phyloP scores from a whole-genome alignment of 495 filamentous ascomycete species.

The Niebla homalea region DNA sequence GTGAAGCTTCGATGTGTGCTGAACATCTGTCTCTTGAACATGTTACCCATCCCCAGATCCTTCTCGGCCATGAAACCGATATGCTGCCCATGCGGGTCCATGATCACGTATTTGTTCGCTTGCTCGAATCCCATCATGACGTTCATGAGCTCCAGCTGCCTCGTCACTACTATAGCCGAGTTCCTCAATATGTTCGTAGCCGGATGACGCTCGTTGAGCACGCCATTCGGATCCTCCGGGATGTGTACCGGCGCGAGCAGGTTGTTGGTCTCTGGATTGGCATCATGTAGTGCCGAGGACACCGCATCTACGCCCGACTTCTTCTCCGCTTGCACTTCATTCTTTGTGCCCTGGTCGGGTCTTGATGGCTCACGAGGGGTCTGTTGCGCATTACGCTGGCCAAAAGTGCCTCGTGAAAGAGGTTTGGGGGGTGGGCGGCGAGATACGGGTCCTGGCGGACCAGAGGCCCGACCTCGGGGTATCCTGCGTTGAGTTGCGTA shows the following conservation, averaged over 20 bases:
- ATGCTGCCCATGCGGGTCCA: constrained; percentile 55
- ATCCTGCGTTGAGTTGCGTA: constrained; percentile 3
- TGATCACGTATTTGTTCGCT: constrained; percentile 58
- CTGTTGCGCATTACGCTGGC: neutral
- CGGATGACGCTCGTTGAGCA: constrained; percentile 49
- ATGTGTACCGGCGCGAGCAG: constrained; percentile 42
- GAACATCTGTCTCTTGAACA: constrained; percentile 50
- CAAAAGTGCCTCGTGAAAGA: neutral
- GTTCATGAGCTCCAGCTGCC: constrained; percentile 59
- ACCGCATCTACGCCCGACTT: constrained; percentile 9
- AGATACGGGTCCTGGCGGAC: neutral
- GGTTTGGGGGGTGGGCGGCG: constrained; percentile 1
- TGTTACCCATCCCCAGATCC: constrained; percentile 44
- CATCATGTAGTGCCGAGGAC: constrained; percentile 12
- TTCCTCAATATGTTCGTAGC: constrained; percentile 45
- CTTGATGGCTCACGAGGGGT: neutral
- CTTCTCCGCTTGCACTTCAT: neutral
- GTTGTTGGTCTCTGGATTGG: constrained; percentile 31
- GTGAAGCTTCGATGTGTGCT: constrained; percentile 55
- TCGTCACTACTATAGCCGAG: constrained; percentile 50
- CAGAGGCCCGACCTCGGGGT: no score
- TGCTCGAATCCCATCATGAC: constrained; percentile 61
- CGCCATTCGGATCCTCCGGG: constrained; percentile 47
- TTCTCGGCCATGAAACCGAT: constrained; percentile 58
- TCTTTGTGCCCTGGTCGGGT: neutral